Evolutionary conservation across 2,329 filamentous ascomycete species (phyloP).

Genomic region (Capronia americana): DNA sequence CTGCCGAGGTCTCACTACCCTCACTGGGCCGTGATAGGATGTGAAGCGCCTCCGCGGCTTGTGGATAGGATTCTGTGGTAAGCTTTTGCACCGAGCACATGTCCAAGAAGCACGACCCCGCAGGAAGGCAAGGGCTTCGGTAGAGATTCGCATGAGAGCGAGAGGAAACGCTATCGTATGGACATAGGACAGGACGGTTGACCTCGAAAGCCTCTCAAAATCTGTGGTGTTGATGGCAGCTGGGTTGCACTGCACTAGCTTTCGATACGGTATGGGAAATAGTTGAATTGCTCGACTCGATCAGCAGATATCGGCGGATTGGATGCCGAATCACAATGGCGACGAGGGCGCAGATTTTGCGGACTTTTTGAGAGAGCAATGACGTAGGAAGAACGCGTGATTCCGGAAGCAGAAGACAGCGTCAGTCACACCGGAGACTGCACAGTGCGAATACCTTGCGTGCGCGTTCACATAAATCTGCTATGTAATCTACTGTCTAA

Average conservation of each 20-base stretch:
- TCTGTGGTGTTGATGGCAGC: no score
- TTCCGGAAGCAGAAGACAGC: no score
- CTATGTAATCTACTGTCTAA: background rate
- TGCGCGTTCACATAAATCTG: background rate
- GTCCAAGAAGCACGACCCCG: conserved; percentile 33
- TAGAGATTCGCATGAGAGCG: conserved; percentile 32
- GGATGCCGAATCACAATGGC: conserved; percentile 11
- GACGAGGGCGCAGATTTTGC: conserved; percentile 14
- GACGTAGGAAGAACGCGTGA: conserved; percentile 5
- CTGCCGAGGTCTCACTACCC: conserved; percentile 27
- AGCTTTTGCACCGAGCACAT: conserved; percentile 31
- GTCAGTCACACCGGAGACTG: no score
- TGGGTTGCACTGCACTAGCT: background rate
- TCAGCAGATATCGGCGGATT: conserved; percentile 13
- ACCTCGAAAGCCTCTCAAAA: background rate
- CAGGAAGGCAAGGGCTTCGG: conserved; percentile 21
- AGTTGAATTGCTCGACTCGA: background rate
- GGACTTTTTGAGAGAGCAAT: background rate
- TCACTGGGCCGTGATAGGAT: conserved; percentile 25
- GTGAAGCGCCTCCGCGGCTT: conserved; percentile 21
- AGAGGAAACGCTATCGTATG: background rate
- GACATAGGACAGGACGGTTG: conserved; percentile 11
- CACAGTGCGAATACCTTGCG: background rate
- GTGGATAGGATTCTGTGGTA: conserved; percentile 6
- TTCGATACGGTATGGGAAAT: background rate